phyloP scores from a whole-genome alignment of 2,329 filamentous ascomycete species.

The Graphiopsis chlorocephala region DNA sequence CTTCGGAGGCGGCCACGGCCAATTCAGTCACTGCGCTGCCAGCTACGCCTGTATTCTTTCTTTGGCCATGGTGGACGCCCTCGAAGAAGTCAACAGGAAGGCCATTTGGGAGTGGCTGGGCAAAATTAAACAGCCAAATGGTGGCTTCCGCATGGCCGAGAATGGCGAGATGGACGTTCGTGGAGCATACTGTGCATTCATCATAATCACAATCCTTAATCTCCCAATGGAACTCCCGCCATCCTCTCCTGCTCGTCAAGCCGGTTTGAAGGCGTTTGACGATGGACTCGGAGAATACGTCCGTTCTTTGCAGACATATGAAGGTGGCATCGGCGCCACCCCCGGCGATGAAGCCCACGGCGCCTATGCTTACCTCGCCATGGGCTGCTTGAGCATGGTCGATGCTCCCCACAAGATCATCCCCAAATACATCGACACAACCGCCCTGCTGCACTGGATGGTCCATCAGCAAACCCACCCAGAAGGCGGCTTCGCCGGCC shows the following conservation, averaged over 20 bases:
- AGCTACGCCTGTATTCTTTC: constrained; percentile 82
- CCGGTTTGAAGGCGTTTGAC: constrained; percentile 64
- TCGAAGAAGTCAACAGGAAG: constrained; percentile 74
- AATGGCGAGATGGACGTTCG: constrained; percentile 92
- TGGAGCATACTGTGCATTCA: constrained; percentile 87
- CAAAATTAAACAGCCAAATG: constrained; percentile 77
- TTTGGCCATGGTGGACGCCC: constrained; percentile 73
- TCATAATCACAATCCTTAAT: constrained; percentile 77
- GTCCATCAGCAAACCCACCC: constrained; percentile 85
- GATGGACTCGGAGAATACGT: constrained; percentile 77
- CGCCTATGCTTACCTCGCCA: constrained; percentile 90
- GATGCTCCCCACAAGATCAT: constrained; percentile 74
- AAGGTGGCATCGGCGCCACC: constrained; percentile 85
- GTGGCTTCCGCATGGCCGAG: constrained; percentile 83
- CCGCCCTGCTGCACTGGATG: constrained; percentile 78
- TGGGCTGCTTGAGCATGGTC: constrained; percentile 84
- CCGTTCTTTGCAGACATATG: constrained; percentile 85
- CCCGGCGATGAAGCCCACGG: constrained; percentile 91
- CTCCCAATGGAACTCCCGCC: constrained; percentile 75
- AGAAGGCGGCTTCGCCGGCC: constrained; percentile 87
- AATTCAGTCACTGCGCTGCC: constrained; percentile 82
- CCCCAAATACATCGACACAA: constrained; percentile 72
- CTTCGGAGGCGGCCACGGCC: constrained; percentile 91
- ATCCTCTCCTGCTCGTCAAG: constrained; percentile 64
- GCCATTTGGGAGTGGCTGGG: constrained; percentile 91